phyloP scores from a whole-genome alignment of 140 eudicot species.

The Oenanthe javanica region DNA sequence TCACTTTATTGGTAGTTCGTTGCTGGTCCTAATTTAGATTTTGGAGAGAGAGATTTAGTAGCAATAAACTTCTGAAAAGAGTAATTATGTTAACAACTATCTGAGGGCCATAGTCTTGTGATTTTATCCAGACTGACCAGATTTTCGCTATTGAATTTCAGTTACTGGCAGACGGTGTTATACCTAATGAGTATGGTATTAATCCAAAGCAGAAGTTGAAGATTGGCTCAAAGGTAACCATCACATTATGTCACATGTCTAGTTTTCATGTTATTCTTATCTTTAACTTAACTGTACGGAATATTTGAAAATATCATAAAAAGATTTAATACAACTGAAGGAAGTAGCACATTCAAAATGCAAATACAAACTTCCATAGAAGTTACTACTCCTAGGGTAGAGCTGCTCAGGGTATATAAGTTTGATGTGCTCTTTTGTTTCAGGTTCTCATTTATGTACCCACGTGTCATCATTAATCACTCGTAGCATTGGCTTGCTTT shows the following conservation, averaged over 20 bases:
- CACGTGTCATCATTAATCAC: neutral
- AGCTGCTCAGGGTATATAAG: neutral
- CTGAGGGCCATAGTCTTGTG: constrained; percentile 4
- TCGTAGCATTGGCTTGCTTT: neutral
- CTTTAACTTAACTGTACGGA: neutral
- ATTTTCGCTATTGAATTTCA: constrained; percentile 25
- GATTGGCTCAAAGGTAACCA: constrained; percentile 88
- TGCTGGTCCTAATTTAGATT: neutral
- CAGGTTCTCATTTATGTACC: neutral
- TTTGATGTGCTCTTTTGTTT: neutral
- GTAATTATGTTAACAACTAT: neutral
- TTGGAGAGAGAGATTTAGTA: neutral
- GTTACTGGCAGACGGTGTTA: constrained; percentile 97
- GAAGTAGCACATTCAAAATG: neutral
- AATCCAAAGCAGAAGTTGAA: constrained; percentile 89
- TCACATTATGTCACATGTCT: constrained; percentile 1
- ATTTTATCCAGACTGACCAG: constrained; percentile 1
- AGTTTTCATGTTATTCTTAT: neutral
- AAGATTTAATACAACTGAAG: neutral
- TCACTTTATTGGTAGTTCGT: neutral
- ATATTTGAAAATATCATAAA: neutral
- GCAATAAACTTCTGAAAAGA: neutral
- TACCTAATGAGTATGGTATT: constrained; percentile 92
- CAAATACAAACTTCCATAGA: neutral
- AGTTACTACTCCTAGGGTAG: neutral